Base-by-base conservation (phyloP, 1,284 basidiomycete species). In the Rhodotorula sp. region DNA sequence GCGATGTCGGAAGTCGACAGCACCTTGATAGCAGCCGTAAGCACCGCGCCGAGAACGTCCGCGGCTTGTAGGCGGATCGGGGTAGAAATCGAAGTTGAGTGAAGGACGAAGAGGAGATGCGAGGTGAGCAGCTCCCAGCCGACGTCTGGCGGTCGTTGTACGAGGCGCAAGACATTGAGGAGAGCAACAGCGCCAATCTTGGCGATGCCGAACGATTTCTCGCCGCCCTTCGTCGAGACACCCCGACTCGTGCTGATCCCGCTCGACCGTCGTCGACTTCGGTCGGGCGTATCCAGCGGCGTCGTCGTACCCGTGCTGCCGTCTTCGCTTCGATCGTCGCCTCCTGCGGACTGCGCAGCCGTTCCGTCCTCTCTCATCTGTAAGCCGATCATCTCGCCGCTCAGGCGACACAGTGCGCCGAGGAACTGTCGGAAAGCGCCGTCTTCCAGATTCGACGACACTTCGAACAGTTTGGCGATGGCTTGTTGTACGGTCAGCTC, bases 351-450 rank as follows among this genome's bases (percentile, higher is more conserved):
- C 28, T 47, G 44, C 2, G 24, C 59, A 16, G 15, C 48, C 6
- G 59, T 30, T 5, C 71, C 70, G 20, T 71, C 74, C 51, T 82
- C 59, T 75, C 74, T 51, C 76, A 74, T 48, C 78, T 90, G 87
- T 86, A 94, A 88, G 44, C 89, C 88, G 46, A 94, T 87, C 91
- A 95, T 94, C 79, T 92, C 91, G 10, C 86, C 85, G 78, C 91
- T 94, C 31, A 97, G 82, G 74, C 86, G 88, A 78, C 92, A 95
- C 57, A 97, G 81, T 0, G 94, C 89, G 28, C 85, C 84, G 37
- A 94, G 83, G 74, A 98, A 97, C 72, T 87, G 85, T 50, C 84
- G 85, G 81, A 95, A 96, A 3, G 93, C 91, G 0, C 79, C 77
- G 76, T 95, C 91, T 70, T 94, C 89, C 66, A 98, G 80, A 77